phyloP scores from a whole-genome alignment of 192 early-diverging fungal species.

The Coemansia sp. region DNA sequence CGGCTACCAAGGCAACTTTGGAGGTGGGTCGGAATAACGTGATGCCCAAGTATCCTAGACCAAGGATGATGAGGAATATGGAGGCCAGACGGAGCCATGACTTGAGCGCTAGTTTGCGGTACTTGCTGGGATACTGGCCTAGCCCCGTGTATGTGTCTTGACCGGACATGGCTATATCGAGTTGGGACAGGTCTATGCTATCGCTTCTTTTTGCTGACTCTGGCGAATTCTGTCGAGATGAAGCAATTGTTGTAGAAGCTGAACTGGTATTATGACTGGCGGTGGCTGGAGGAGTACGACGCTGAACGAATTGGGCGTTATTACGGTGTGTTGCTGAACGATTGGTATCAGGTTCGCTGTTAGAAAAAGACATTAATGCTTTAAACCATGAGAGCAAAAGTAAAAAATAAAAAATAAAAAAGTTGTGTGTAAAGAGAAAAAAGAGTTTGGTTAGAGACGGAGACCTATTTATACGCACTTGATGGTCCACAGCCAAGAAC shows the following conservation, averaged over 20 bases:
- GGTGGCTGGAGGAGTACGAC: neutral
- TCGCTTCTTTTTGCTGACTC: slow-evolving; percentile 6
- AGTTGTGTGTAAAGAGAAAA: neutral
- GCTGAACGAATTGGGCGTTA: slow-evolving; percentile 4
- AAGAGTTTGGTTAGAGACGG: neutral
- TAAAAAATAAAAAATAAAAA: neutral
- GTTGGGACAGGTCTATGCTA: slow-evolving; percentile 14
- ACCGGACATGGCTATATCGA: slow-evolving; percentile 12
- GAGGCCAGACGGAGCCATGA: slow-evolving; percentile 30
- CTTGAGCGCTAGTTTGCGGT: slow-evolving; percentile 17
- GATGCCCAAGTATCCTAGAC: slow-evolving; percentile 32
- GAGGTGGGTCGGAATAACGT: slow-evolving; percentile 10
- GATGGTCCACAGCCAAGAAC: neutral
- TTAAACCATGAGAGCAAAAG: neutral
- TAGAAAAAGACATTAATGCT: slow-evolving; percentile 6
- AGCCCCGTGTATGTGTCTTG: slow-evolving; percentile 27
- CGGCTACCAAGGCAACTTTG: slow-evolving; percentile 6
- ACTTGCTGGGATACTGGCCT: slow-evolving; percentile 45
- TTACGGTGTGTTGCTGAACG: neutral
- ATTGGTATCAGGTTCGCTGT: neutral
- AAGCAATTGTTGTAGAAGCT: slow-evolving; percentile 9
- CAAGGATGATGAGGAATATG: slow-evolving; percentile 11
- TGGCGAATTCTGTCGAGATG: slow-evolving; percentile 15
- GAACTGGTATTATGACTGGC: neutral
- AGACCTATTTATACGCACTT: neutral